phyloP scores from a whole-genome alignment of 2,329 filamentous ascomycete genomes.

The Phialophora chinensis region DNA sequence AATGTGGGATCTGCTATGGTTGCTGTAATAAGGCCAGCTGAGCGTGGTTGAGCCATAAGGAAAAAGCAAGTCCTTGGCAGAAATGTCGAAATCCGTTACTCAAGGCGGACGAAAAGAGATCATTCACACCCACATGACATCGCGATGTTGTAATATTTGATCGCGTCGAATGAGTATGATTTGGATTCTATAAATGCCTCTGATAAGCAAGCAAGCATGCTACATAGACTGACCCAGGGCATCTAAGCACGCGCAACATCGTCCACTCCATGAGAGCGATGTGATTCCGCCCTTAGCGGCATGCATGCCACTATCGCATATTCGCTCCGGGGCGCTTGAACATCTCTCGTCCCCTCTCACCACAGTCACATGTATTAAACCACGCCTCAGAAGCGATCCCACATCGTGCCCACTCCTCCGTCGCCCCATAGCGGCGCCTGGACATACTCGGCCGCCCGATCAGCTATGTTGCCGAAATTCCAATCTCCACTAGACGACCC shows the following conservation, averaged over 20 bases:
- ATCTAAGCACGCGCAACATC: not conserved
- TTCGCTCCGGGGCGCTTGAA: not conserved
- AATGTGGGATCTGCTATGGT: too few relatives aligned
- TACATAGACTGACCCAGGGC: not conserved
- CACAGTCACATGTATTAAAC: not conserved
- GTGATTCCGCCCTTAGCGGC: too few relatives aligned
- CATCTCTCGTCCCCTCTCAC: not conserved
- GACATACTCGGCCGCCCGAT: constrained; percentile 56
- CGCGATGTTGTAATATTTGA: too few relatives aligned
- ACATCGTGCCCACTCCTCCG: constrained; percentile 7
- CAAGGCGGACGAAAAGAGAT: too few relatives aligned
- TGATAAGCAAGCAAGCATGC: not conserved
- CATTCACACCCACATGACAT: too few relatives aligned
- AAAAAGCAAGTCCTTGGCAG: too few relatives aligned
- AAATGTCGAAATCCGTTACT: too few relatives aligned
- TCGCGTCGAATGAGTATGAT: too few relatives aligned
- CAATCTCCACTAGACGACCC: constrained; percentile 50
- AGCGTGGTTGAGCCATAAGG: too few relatives aligned
- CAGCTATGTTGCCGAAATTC: constrained; percentile 53
- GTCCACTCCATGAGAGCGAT: not conserved
- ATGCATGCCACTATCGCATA: not conserved
- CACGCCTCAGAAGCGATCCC: not conserved
- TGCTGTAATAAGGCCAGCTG: too few relatives aligned
- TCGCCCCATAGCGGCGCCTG: constrained; percentile 53
- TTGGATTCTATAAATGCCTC: too few relatives aligned